Percentiles rank a stretch among this genome's conserved stretches.
Evolutionary conservation across 1,284 basidiomycete species (phyloP).

Genomic region (Ceraceosorus bombacis): DNA sequence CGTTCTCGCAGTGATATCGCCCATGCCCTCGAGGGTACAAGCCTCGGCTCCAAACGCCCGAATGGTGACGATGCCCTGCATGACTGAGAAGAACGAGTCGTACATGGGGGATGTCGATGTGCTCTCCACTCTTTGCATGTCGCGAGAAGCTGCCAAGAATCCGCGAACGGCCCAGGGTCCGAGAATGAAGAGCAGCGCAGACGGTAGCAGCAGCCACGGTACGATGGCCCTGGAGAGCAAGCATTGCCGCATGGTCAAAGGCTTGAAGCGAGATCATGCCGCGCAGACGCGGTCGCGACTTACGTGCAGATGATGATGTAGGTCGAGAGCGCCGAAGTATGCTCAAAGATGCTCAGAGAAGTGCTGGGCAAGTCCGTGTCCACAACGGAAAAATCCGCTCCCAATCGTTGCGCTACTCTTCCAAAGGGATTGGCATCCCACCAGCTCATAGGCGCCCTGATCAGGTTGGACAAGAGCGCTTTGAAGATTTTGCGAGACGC

Average conservation of each 20-base stretch:
- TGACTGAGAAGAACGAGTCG: constrained; percentile 30
- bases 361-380: constrained; percentile 38
- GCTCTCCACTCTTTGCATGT: constrained; percentile 46
- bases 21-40: constrained; percentile 25
- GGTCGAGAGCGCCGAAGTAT: constrained; percentile 5
- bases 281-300: no score
- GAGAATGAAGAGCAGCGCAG: constrained; percentile 19
- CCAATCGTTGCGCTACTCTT: constrained; percentile 41
- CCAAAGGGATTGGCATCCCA: constrained; percentile 43
- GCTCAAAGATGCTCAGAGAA: constrained; percentile 24
- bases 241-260: constrained; percentile 21
- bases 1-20: constrained; percentile 28
- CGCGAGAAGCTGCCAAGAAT: constrained; percentile 34
- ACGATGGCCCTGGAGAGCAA: constrained; percentile 37
- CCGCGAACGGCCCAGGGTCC: constrained; percentile 30
- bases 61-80: constrained; percentile 42
- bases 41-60: constrained; percentile 38
- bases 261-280: constrained; percentile 11
- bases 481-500: constrained; percentile 33
- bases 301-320: background rate
- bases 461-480: constrained; percentile 30
- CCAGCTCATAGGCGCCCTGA: constrained; percentile 36
- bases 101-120: constrained; percentile 45
- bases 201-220: constrained; percentile 31
- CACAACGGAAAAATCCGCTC: constrained; percentile 37